phyloP scores from a whole-genome alignment of 176 grass and related monocot species.

The Oryza punctata region DNA sequence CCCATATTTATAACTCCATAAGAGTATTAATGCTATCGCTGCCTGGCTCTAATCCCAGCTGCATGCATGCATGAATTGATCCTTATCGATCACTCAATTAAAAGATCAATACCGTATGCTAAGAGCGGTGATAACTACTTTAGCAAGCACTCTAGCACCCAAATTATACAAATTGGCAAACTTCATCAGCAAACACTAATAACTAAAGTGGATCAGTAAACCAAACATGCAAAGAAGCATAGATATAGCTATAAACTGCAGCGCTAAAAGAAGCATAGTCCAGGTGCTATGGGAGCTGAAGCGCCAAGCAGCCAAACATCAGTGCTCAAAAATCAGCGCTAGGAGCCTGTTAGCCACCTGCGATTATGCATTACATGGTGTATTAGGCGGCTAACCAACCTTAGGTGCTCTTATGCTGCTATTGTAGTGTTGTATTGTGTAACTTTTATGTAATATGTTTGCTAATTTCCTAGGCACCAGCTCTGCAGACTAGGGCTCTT shows the following conservation, averaged over 20 bases:
- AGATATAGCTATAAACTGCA: not conserved
- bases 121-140: not conserved
- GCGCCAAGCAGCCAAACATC: not conserved
- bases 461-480: no score
- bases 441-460: no score
- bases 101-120: not conserved
- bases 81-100: not conserved
- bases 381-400: not conserved
- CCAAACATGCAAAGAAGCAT: not conserved
- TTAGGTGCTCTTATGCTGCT: not conserved
- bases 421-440: not conserved
- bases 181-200: not conserved
- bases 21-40: not conserved
- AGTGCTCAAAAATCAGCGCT: not conserved
- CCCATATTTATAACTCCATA: not conserved
- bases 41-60: no score
- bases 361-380: not conserved
- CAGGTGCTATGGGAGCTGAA: not conserved
- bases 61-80: no score
- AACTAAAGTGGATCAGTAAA: not conserved
- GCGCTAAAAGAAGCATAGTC: not conserved
- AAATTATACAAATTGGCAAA: constrained; percentile 1
- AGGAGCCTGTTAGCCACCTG: not conserved
- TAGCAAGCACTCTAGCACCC: constrained; percentile 7
- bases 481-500: no score